Conservation (phyloP, 768 basidiomycete species). For the Leccinum subtestaceum region DNA sequence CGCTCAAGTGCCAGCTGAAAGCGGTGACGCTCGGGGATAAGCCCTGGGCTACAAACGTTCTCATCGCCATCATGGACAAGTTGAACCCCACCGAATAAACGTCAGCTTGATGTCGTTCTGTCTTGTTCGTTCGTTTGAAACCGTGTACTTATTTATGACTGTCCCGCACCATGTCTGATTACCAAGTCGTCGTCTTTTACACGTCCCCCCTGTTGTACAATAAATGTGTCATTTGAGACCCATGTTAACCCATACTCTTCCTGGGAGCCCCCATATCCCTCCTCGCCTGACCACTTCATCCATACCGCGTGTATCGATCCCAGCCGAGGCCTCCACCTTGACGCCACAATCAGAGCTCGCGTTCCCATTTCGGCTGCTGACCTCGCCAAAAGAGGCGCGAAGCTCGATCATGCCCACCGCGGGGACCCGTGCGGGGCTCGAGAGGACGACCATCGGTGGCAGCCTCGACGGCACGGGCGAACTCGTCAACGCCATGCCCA, state of each 20-base stretch:
- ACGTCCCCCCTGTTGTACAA: not conserved
- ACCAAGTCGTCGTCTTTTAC: not conserved
- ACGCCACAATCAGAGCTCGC: conserved; percentile 22
- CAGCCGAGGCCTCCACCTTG: conserved; percentile 31
- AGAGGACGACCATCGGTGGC: conserved; percentile 59
- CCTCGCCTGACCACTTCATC: conserved; percentile 75
- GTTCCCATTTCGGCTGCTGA: conserved; percentile 11
- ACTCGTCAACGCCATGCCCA: conserved; percentile 29
- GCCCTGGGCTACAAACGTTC: conserved; percentile 24
- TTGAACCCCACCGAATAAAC: conserved; percentile 11
- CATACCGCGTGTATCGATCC: conserved; percentile 51
- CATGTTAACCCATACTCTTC: conserved; percentile 51
- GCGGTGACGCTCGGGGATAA: conserved; percentile 24
- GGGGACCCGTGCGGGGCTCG: conserved; percentile 61
- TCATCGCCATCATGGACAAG: conserved; percentile 25
- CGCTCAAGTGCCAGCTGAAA: conserved; percentile 24
- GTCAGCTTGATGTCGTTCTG: not conserved
- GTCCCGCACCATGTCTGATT: not conserved
- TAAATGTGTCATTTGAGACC: conserved; percentile 13
- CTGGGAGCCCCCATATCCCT: conserved; percentile 65
- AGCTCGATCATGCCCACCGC: conserved; percentile 66
- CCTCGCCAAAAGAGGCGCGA: conserved; percentile 58
- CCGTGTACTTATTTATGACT: not conserved
- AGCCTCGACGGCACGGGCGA: conserved; percentile 36
- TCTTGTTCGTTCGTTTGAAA: not conserved